A percentile compares a stretch with the other conserved stretches of the same genome.
Evolutionary conservation across 2,329 filamentous ascomycete species (phyloP).

Genomic region (Paramyrothecium roridum): DNA sequence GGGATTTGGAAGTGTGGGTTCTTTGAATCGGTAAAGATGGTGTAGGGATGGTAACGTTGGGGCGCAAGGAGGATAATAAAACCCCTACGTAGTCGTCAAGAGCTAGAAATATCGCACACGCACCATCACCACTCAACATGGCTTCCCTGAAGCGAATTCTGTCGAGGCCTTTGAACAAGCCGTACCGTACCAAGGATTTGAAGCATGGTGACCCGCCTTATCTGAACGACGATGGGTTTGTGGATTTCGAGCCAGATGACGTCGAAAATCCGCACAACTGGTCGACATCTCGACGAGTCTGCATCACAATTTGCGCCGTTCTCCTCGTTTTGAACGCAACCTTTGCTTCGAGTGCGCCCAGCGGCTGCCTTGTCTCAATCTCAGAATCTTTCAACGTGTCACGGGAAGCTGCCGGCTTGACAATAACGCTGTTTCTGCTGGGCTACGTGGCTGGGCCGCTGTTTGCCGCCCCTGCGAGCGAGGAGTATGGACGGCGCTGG

Average conservation of each 20-base stretch:
- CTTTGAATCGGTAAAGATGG: no score
- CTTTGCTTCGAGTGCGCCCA: constrained; percentile 38
- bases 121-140: constrained; percentile 23
- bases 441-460: constrained; percentile 58
- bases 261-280: constrained; percentile 50
- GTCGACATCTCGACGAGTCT: constrained; percentile 33
- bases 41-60: no score
- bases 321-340: constrained; percentile 53
- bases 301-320: constrained; percentile 37
- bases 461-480: constrained; percentile 54
- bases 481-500: constrained; percentile 54
- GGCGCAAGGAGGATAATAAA: no score
- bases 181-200: constrained; percentile 38
- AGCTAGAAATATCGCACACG: no score
- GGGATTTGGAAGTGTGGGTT: no score
- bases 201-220: constrained; percentile 26
- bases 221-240: constrained; percentile 45
- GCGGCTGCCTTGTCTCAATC: constrained; percentile 28
- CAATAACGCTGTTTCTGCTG: constrained; percentile 52
- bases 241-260: constrained; percentile 49
- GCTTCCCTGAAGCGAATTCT: constrained; percentile 38
- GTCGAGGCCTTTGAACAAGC: constrained; percentile 49
- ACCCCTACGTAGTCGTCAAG: no score
- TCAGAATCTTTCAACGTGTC: constrained; percentile 40
- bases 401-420: constrained; percentile 41